phyloP scores from a whole-genome alignment of 495 filamentous ascomycete genomes.

The Friedmanniomyces endolithicus region DNA sequence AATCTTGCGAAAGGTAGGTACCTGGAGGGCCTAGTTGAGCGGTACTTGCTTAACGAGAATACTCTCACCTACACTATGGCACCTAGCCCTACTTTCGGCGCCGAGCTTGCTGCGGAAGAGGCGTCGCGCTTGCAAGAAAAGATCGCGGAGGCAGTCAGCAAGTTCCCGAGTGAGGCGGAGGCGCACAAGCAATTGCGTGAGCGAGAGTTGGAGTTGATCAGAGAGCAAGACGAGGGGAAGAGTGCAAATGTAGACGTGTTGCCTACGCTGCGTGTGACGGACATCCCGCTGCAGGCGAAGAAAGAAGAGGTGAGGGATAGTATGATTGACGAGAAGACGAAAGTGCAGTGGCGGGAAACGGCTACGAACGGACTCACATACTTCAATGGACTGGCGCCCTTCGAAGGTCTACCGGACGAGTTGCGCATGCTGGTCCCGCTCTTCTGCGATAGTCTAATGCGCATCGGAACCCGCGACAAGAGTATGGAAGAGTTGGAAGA shows the following conservation, averaged over 20 bases:
- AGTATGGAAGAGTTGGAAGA: slow-evolving; percentile 94
- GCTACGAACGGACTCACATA: slow-evolving; percentile 94
- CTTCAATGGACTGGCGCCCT: slow-evolving; percentile 73
- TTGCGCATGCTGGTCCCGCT: slow-evolving; percentile 75
- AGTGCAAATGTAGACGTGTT: slow-evolving; percentile 76
- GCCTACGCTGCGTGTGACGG: slow-evolving; percentile 72
- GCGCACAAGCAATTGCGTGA: slow-evolving; percentile 57
- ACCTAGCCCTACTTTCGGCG: slow-evolving; percentile 58
- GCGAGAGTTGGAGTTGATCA: slow-evolving; percentile 66
- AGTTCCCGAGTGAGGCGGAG: slow-evolving; percentile 56
- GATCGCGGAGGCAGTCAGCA: slow-evolving; percentile 52
- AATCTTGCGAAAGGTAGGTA: slow-evolving; percentile 60
- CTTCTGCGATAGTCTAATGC: slow-evolving; percentile 85
- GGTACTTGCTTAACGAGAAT: slow-evolving; percentile 77
- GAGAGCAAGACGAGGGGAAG: slow-evolving; percentile 69
- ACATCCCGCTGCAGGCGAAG: slow-evolving; percentile 73
- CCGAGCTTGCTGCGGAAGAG: slow-evolving; percentile 69
- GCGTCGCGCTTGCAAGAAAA: slow-evolving; percentile 53
- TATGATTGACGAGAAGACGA: slow-evolving; percentile 44
- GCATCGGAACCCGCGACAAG: slow-evolving; percentile 73
- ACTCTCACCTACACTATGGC: slow-evolving; percentile 91
- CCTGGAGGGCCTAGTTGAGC: slow-evolving; percentile 72
- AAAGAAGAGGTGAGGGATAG: slow-evolving; percentile 56
- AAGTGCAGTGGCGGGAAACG: slow-evolving; percentile 80
- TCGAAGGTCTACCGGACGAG: slow-evolving; percentile 72